These are phyloP conservation scores for Trichomonas vaginalis DNA, from an alignment of 208 protist genomes.

Conservation along the genomic window DNA sequence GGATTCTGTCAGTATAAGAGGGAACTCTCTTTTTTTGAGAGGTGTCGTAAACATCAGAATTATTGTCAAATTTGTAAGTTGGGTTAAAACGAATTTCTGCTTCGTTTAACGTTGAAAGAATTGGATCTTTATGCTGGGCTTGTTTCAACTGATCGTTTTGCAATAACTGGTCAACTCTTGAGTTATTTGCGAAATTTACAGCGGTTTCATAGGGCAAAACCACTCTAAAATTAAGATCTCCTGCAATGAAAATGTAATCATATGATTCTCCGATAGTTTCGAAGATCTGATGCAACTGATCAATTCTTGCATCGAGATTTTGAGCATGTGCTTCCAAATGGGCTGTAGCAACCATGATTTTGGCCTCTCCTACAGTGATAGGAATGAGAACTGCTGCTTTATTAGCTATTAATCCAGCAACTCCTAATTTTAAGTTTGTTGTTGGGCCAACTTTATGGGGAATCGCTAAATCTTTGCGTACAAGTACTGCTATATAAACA, in stretches of 20 bases:
- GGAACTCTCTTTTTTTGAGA: constrained; percentile 28
- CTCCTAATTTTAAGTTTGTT: background rate
- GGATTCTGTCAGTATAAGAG: constrained; percentile 31
- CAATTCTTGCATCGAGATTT: background rate
- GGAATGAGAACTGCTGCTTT: background rate
- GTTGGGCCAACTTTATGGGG: background rate
- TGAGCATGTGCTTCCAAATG: background rate
- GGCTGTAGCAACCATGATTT: background rate
- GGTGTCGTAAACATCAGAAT: constrained; percentile 24
- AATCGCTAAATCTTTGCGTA: background rate
- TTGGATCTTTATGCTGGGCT: background rate
- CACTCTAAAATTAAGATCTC: background rate
- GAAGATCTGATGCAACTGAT: background rate
- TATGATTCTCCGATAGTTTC: background rate
- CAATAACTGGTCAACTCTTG: background rate
- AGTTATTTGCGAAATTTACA: background rate
- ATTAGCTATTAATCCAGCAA: background rate
- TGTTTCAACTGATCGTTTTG: background rate
- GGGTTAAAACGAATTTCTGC: constrained; percentile 34
- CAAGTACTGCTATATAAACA: background rate
- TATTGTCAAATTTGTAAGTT: constrained; percentile 38
- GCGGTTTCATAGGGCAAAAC: background rate
- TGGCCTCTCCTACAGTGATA: background rate
- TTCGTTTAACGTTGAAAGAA: constrained; percentile 31
- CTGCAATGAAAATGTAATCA: background rate